These are phyloP conservation scores for Gloeophyllum trabeum DNA, from an alignment of 768 basidiomycete species.

Conservation along the genomic window DNA sequence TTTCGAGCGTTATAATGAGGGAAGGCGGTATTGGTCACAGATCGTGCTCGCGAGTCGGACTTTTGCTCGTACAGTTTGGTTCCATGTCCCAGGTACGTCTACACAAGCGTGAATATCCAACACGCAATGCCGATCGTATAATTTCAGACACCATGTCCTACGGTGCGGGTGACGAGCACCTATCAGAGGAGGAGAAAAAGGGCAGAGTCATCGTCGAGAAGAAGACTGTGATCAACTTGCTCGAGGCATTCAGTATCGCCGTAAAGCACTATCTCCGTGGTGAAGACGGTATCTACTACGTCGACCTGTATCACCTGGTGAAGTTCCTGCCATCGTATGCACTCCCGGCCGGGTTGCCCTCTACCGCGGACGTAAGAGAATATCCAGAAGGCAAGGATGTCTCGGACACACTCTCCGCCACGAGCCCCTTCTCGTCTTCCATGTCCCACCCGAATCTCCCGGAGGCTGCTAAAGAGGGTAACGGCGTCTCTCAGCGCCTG, in stretches of 20 bases:
- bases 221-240: slow-evolving; percentile 55
- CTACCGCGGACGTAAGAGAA: slow-evolving; percentile 18
- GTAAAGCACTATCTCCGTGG: slow-evolving; percentile 64
- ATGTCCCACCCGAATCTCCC: too few relatives aligned
- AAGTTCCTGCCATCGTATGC: slow-evolving; percentile 64
- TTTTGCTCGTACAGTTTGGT: slow-evolving; percentile 54
- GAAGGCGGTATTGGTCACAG: slow-evolving; percentile 56
- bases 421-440: too few relatives aligned
- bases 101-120: neutral
- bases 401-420: neutral
- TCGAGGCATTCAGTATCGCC: slow-evolving; percentile 55
- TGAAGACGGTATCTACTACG: slow-evolving; percentile 26
- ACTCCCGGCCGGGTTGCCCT: slow-evolving; percentile 38
- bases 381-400: neutral
- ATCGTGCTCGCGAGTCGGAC: slow-evolving; percentile 46
- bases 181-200: slow-evolving; percentile 22
- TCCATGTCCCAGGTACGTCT: slow-evolving; percentile 47
- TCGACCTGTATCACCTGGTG: slow-evolving; percentile 55
- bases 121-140: slow-evolving; percentile 13
- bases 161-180: too few relatives aligned
- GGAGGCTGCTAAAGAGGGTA: neutral
- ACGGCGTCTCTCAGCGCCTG: neutral
- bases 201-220: slow-evolving; percentile 49
- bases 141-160: slow-evolving; percentile 24
- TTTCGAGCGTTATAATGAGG: slow-evolving; percentile 72